These are phyloP conservation scores for Metschnikowia anglica DNA, from an alignment of 805 yeast species.

Conservation along the genomic window DNA sequence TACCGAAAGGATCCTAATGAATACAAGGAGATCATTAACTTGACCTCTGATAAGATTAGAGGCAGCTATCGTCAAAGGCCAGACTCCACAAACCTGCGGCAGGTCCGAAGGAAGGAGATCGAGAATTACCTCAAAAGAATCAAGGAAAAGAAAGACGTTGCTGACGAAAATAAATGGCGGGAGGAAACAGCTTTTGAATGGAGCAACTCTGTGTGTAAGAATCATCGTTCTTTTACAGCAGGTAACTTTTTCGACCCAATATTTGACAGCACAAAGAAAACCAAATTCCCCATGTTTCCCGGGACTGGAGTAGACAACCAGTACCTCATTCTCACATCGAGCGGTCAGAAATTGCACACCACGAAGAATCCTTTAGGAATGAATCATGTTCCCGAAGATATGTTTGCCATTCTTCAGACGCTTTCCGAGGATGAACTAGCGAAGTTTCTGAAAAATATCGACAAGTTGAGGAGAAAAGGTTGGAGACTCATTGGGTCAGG, in stretches of 20 bases:
- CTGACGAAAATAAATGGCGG: slow-evolving; percentile 47
- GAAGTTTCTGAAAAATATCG: slow-evolving; percentile 34
- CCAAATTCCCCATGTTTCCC: slow-evolving; percentile 20
- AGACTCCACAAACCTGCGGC: not conserved
- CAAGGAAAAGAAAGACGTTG: slow-evolving; percentile 37
- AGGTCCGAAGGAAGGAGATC: slow-evolving; percentile 23
- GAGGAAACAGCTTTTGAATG: slow-evolving; percentile 53
- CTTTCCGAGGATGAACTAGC: slow-evolving; percentile 38
- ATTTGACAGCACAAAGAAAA: slow-evolving; percentile 12
- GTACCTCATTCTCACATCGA: slow-evolving; percentile 32
- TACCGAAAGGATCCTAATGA: slow-evolving; percentile 16
- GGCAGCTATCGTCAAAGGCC: slow-evolving; percentile 10
- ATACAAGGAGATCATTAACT: slow-evolving; percentile 15
- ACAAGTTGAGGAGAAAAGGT: slow-evolving; percentile 42
- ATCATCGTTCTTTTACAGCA: slow-evolving; percentile 41
- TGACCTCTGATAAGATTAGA: slow-evolving; percentile 23
- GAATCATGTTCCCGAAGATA: slow-evolving; percentile 38
- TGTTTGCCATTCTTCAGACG: slow-evolving; percentile 39
- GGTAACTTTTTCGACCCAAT: slow-evolving; percentile 49
- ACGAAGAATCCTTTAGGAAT: slow-evolving; percentile 41
- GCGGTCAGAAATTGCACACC: slow-evolving; percentile 36
- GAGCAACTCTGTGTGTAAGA: slow-evolving; percentile 37
- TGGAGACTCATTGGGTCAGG: slow-evolving; percentile 62
- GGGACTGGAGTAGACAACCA: slow-evolving; percentile 19
- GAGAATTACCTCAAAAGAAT: slow-evolving; percentile 46